Evolutionary conservation across 148 eudicot genomes (phyloP), one percentile per base, ranked within the genome.

Genomic region (Tetragonia tetragonoides): DNA sequence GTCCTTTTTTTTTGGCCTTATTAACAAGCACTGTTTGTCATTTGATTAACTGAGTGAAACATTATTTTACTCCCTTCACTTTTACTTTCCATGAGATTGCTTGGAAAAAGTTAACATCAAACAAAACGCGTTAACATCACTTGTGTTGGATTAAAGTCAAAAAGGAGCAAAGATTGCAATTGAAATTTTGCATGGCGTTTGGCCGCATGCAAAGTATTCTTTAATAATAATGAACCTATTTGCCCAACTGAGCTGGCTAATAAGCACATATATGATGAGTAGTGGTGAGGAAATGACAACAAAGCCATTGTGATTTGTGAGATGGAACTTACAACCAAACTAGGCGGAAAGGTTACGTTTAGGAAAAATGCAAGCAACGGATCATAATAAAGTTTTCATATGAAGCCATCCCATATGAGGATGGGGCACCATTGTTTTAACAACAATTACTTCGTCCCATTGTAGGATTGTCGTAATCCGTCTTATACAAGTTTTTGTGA

Each of bases 111-210:
- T 73, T 40, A 37, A 42, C 40, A 68, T 66, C 60, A 68, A 77
- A 81, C 84, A 81, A 68, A 77, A 81, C 84, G 84, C 84, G 84
- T 81, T 81, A 73, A 73, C 78, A 73, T 77, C 78, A 81, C 81
- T 81, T 39, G 59, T 66, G 59, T 77, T 53, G 47, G 73, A 54
- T 57, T 61, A 64, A 66, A 81, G 78, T 79, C 73, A 79, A 81
- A 76, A 81, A 77, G 47, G 76, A 47, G 15, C 69, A 72, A 72
- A 72, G 74, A 72, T 77, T 81, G 63, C 77, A 60, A 68, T 81
- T 81, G 72, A 72, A 81, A 40, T 75, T 77, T 71, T 76, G 80
- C 83, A 81, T 81, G 80, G 38, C 56, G 66, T 41, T 63, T 46
- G 20, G 69, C 68, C 78, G 75, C 75, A 71, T 77, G 74, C 74